Evolutionary conservation across 768 basidiomycete genomes (phyloP).

Genomic region (Sistotremastrum suecicum): DNA sequence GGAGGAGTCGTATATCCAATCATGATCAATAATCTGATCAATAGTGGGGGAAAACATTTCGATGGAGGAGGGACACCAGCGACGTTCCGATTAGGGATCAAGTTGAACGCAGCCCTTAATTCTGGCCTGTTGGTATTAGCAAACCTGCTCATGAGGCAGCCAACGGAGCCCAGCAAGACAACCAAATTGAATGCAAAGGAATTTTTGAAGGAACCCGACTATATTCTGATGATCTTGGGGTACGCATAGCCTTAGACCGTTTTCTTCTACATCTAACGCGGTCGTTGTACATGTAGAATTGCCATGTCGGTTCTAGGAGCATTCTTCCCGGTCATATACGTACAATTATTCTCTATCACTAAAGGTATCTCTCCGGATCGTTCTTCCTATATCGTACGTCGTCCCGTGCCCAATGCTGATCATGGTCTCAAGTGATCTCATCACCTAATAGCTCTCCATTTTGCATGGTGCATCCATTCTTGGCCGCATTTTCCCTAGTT

Average conservation of each 20-base stretch:
- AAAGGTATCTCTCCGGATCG: slow-evolving; percentile 31
- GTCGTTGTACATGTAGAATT: no score
- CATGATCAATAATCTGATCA: slow-evolving; percentile 46
- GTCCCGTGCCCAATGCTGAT: no score
- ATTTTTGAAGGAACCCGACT: slow-evolving; percentile 31
- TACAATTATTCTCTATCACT: slow-evolving; percentile 37
- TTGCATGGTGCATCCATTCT: slow-evolving; percentile 37
- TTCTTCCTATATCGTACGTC: slow-evolving; percentile 40
- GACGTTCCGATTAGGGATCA: no score
- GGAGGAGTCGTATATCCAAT: slow-evolving; percentile 51
- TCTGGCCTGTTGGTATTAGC: slow-evolving; percentile 25
- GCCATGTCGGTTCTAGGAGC: slow-evolving; percentile 23
- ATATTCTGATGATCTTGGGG: slow-evolving; percentile 28
- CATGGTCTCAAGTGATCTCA: no score
- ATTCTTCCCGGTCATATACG: slow-evolving; percentile 40
- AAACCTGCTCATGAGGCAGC: slow-evolving; percentile 26
- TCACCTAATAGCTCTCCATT: slow-evolving; percentile 27
- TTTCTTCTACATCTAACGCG: not conserved
- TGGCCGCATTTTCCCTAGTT: slow-evolving; percentile 35
- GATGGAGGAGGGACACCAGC: no score
- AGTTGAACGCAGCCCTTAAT: slow-evolving; percentile 26
- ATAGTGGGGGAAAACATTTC: no score
- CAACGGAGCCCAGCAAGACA: slow-evolving; percentile 21
- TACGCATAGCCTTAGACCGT: slow-evolving; percentile 6
- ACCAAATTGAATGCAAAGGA: slow-evolving; percentile 14